These are phyloP conservation scores for Colletotrichum sp. DNA, from an alignment of 2,329 filamentous ascomycete genomes.

Conservation along the genomic window DNA sequence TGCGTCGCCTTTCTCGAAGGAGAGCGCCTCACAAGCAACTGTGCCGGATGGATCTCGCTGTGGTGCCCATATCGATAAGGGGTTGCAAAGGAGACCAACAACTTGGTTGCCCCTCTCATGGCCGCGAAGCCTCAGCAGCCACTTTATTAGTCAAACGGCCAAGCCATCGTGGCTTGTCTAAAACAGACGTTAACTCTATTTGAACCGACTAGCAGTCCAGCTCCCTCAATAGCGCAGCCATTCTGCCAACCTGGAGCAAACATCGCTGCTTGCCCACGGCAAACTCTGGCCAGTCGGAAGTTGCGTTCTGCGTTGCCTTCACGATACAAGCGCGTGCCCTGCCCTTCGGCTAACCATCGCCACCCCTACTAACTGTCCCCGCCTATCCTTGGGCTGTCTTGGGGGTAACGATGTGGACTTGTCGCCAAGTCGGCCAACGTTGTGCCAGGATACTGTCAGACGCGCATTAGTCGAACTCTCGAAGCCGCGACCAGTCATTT, in stretches of 20 bases:
- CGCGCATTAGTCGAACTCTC: not conserved
- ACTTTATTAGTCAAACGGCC: not conserved
- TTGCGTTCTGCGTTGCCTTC: not conserved
- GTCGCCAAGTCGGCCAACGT: not conserved
- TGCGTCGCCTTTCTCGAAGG: not conserved
- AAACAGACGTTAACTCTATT: constrained; percentile 1
- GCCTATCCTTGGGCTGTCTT: not conserved
- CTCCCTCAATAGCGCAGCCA: constrained; percentile 6
- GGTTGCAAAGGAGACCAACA: not conserved
- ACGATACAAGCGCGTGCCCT: not conserved
- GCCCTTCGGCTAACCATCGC: not conserved
- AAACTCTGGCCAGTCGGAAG: not conserved
- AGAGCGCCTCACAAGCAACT: not conserved
- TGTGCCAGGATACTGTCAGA: not conserved
- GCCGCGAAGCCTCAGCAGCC: not conserved
- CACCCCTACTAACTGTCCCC: not conserved
- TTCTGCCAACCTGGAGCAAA: not conserved
- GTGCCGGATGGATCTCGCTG: not conserved
- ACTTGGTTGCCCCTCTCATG: not conserved
- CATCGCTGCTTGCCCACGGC: not conserved
- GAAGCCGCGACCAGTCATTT: not conserved
- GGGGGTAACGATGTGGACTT: not conserved
- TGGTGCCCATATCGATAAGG: not conserved
- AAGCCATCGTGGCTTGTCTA: not conserved
- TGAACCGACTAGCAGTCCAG: not conserved